A percentile compares a stretch with the other conserved stretches of the same genome.
These are phyloP conservation scores for Syncephalastrum racemosum DNA, from an alignment of 371 early-diverging fungal genomes.

Conservation along the genomic window DNA sequence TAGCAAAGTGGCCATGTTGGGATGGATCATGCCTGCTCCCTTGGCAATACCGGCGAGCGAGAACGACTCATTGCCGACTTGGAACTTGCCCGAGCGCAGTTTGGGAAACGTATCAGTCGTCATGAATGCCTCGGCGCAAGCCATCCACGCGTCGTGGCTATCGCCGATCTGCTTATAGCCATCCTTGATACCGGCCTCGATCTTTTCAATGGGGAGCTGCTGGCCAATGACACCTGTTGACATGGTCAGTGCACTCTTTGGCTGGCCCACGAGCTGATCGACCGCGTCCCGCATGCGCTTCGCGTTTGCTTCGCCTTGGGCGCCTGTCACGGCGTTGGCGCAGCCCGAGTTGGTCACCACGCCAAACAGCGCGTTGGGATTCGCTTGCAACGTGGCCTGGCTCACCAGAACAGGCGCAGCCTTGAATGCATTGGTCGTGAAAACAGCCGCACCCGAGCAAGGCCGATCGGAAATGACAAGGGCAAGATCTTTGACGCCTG, in stretches of 20 bases:
- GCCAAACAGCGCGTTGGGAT: constrained; percentile 55
- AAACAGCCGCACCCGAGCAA: constrained; percentile 85
- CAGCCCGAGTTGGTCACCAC: constrained; percentile 91
- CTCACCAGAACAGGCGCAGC: constrained; percentile 91
- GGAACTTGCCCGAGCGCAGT: constrained; percentile 65
- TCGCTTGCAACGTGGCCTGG: constrained; percentile 57
- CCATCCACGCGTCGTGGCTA: constrained; percentile 72
- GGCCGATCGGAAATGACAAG: constrained; percentile 74
- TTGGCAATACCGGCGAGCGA: constrained; percentile 92
- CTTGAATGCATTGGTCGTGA: constrained; percentile 89
- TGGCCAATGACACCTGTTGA: constrained; percentile 98
- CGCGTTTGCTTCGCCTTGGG: constrained; percentile 80
- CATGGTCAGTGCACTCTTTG: constrained; percentile 74
- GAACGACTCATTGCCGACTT: constrained; percentile 53
- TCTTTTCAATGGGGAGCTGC: constrained; percentile 82
- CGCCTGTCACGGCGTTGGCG: constrained; percentile 96
- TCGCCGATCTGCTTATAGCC: constrained; percentile 48
- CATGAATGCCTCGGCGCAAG: constrained; percentile 88
- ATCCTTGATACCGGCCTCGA: constrained; percentile 68
- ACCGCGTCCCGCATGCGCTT: constrained; percentile 65
- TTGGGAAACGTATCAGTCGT: constrained; percentile 98
- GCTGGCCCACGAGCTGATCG: constrained; percentile 45
- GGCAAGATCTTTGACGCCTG: constrained; percentile 76
- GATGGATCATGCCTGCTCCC: constrained; percentile 96
- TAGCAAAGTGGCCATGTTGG: constrained; percentile 92